phyloP scores from a whole-genome alignment of 257 asterid species.

The Solanum ossicruentum region DNA sequence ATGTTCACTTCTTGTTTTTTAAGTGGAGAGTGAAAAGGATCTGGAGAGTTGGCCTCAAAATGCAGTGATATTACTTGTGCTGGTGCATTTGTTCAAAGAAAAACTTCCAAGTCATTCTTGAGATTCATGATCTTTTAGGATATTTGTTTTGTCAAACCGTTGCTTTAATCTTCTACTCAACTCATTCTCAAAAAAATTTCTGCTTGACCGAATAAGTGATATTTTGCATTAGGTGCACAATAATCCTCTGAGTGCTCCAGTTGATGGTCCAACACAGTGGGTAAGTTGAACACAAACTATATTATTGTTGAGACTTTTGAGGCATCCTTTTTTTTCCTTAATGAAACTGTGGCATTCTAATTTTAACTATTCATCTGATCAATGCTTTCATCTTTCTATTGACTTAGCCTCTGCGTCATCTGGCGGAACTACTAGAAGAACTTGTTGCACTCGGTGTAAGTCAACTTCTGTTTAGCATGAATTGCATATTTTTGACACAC shows the following conservation, averaged over 20 bases:
- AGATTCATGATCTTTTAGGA: background rate
- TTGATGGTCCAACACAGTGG: conserved; percentile 99
- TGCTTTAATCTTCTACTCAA: background rate
- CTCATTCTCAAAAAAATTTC: background rate
- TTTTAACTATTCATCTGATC: background rate
- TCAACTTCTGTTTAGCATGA: background rate
- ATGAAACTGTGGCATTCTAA: background rate
- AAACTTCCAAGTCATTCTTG: background rate
- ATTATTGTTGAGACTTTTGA: background rate
- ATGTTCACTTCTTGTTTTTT: background rate
- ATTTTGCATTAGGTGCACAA: conserved; percentile 57
- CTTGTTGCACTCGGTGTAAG: conserved; percentile 79
- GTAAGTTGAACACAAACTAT: conserved; percentile 24
- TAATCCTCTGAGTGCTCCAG: conserved; percentile 84
- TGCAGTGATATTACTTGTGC: background rate
- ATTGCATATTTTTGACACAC: background rate
- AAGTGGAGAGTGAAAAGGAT: background rate
- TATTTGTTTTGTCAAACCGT: background rate
- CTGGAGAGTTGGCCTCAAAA: background rate
- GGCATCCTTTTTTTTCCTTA: background rate
- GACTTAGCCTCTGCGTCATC: conserved; percentile 80
- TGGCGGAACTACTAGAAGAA: conserved; percentile 82
- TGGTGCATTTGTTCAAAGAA: background rate
- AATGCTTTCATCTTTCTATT: background rate
- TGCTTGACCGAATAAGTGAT: background rate